phyloP scores from a whole-genome alignment of 164 flowering plant species.

The Hamamelis virginiana region DNA sequence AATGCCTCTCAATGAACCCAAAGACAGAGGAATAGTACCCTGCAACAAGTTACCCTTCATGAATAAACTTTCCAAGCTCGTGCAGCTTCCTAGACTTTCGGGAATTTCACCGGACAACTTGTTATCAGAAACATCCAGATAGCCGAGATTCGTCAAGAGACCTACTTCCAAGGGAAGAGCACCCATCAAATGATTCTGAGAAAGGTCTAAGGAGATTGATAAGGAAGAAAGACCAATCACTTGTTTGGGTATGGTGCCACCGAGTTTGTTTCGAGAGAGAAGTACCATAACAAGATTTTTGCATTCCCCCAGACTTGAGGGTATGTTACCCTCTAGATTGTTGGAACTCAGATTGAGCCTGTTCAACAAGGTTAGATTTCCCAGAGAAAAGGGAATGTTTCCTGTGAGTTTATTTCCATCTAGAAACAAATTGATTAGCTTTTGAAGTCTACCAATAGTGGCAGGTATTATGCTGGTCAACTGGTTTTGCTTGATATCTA shows the following conservation, averaged over 20 bases:
- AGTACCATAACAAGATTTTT: neutral
- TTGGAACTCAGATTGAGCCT: conserved; percentile 21
- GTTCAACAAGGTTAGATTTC: conserved; percentile 17
- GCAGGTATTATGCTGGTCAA: conserved; percentile 27
- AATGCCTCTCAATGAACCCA: conserved; percentile 15
- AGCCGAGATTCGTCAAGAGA: neutral
- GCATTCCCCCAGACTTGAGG: conserved; percentile 20
- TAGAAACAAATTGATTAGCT: conserved; percentile 12
- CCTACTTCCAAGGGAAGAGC: conserved; percentile 28
- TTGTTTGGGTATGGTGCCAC: conserved; percentile 25
- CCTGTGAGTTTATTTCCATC: conserved; percentile 20
- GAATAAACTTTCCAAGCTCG: conserved; percentile 4
- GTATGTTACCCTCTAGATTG: conserved; percentile 19
- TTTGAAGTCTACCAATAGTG: conserved; percentile 20
- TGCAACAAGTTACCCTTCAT: conserved; percentile 22
- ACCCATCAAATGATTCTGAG: conserved; percentile 22
- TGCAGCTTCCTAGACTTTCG: conserved; percentile 16
- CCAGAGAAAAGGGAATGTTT: conserved; percentile 24
- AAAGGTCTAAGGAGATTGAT: neutral
- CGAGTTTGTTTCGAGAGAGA: conserved; percentile 22
- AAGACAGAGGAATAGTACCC: conserved; percentile 25
- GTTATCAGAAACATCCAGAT: conserved; percentile 19
- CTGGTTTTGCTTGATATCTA: conserved; percentile 1
- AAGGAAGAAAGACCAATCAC: too few species aligned
- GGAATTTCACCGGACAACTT: too few species aligned